Base-by-base conservation (phyloP, 2,329 filamentous ascomycete genomes). In the Aspergillus pseudoviridinutans region DNA sequence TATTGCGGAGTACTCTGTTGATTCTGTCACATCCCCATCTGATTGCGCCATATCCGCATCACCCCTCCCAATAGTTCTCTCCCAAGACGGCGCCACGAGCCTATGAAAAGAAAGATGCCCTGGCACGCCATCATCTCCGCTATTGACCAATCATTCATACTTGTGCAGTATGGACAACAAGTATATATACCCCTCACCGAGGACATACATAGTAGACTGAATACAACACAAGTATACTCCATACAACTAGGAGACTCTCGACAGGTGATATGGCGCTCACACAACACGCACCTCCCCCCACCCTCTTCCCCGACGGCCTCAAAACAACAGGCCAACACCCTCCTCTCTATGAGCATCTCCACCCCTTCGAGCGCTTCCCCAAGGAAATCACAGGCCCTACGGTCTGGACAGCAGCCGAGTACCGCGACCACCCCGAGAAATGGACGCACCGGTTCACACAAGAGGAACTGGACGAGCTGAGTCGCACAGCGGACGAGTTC, bases 401-500 rank as follows among this genome's bases (percentile, higher is more conserved):
- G 0, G 84, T 90, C 29, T 94, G 90, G 90, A 80, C 82, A 54
- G 80, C 82, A 4, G 82, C 85, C 29, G 87, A 90, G 32, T 90
- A 87, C 67, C 78, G 77, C 54, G 72, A 82, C 61, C 78, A 82
- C 64, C 85, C 87, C 0, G 85, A 89, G 65, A 81, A 81, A 71
- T 93, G 90, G 90, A 86, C 87, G 4, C 89, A 92, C 74, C 76
- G 76, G 7, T 90, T 92, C 69, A 87, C 82, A 0, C 73, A 79
- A 0, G 81, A 84, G 1, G 89, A 93, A 71, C 77, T 91, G 22
- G 74, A 78, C 9, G 90, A 92, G 68, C 78, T 94, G 51, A 84
- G 84, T 66, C 70, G 76, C 22, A 82, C 88, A 0, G 84, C 89
- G 0, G 89, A 93, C 73, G 77, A 76, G 10, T 93, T 92, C 73